These are phyloP conservation scores for Talaromyces sp. DNA, from an alignment of 2,329 filamentous ascomycete species.

Conservation along the genomic window DNA sequence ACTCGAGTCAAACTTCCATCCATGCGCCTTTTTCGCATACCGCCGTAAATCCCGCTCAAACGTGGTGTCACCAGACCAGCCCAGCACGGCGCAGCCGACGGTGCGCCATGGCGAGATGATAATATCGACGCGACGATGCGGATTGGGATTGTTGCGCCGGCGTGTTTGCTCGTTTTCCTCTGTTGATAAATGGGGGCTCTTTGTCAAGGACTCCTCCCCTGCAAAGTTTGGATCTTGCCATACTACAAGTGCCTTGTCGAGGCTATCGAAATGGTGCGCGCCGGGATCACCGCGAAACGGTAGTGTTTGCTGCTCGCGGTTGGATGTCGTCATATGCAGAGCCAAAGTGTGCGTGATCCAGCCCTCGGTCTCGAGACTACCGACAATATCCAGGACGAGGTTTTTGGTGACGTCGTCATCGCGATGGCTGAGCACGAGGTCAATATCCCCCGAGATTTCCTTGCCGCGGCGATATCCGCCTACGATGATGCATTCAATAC, in stretches of 20 bases:
- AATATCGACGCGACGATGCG: slow-evolving; percentile 84
- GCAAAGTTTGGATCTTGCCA: slow-evolving; percentile 69
- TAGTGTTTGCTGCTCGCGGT: slow-evolving; percentile 64
- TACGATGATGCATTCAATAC: slow-evolving; percentile 62
- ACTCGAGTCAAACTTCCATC: slow-evolving; percentile 86
- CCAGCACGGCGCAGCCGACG: slow-evolving; percentile 78
- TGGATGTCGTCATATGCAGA: slow-evolving; percentile 64
- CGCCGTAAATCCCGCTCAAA: slow-evolving; percentile 81
- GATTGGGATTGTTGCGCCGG: slow-evolving; percentile 56
- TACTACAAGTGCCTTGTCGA: slow-evolving; percentile 89
- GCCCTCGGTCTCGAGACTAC: slow-evolving; percentile 61
- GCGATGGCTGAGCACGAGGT: slow-evolving; percentile 77
- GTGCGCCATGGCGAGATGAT: slow-evolving; percentile 87
- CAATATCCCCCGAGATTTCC: slow-evolving; percentile 70
- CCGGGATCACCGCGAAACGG: slow-evolving; percentile 49
- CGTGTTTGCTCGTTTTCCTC: not conserved
- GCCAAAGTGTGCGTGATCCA: slow-evolving; percentile 80
- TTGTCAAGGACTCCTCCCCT: slow-evolving; percentile 19
- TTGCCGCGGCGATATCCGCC: slow-evolving; percentile 83
- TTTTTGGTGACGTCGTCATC: slow-evolving; percentile 63
- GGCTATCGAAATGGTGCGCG: slow-evolving; percentile 70
- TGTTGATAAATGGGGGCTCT: not conserved
- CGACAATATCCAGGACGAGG: slow-evolving; percentile 69
- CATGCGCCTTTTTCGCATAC: slow-evolving; percentile 68
- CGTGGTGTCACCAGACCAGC: slow-evolving; percentile 84